A percentile compares a stretch with the other conserved stretches of the same genome.
phyloP scores from a whole-genome alignment of 306 rosid species.

The Luffa aegyptiaca region DNA sequence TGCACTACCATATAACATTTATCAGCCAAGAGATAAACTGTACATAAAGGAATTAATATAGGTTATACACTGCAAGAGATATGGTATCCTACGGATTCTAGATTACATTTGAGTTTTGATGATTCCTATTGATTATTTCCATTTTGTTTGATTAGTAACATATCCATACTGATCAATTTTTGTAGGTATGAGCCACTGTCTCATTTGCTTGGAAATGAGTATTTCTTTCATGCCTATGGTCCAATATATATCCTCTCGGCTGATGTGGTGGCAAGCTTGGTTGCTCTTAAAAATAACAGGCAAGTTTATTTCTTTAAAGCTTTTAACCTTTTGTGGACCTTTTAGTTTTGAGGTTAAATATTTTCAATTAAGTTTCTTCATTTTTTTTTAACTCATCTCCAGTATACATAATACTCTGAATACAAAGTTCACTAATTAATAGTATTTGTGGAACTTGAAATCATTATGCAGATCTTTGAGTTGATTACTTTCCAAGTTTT shows the following conservation, averaged over 20 bases:
- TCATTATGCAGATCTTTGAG: neutral
- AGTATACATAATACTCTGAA: neutral
- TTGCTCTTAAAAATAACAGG: conserved; percentile 77
- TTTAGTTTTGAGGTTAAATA: neutral
- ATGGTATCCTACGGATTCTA: neutral
- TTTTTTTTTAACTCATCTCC: neutral
- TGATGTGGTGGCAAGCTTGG: conserved; percentile 93
- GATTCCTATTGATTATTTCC: conserved; percentile 2
- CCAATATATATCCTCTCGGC: conserved; percentile 91
- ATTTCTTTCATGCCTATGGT: conserved; percentile 97
- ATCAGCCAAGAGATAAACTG: neutral
- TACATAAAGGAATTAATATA: neutral
- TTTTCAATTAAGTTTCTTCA: neutral
- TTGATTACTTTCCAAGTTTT: neutral
- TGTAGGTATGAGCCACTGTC: conserved; percentile 83
- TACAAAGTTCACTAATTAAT: neutral
- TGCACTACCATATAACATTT: neutral
- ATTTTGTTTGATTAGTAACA: neutral
- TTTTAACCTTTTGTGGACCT: neutral
- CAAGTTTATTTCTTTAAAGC: conserved; percentile 18
- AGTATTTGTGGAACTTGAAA: neutral
- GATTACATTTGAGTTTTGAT: neutral
- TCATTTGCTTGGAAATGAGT: conserved; percentile 83
- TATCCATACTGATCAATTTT: conserved; percentile 7
- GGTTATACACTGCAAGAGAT: neutral